These are phyloP conservation scores for Phoma sp. DNA, from an alignment of 2,329 filamentous ascomycete species.

Conservation along the genomic window DNA sequence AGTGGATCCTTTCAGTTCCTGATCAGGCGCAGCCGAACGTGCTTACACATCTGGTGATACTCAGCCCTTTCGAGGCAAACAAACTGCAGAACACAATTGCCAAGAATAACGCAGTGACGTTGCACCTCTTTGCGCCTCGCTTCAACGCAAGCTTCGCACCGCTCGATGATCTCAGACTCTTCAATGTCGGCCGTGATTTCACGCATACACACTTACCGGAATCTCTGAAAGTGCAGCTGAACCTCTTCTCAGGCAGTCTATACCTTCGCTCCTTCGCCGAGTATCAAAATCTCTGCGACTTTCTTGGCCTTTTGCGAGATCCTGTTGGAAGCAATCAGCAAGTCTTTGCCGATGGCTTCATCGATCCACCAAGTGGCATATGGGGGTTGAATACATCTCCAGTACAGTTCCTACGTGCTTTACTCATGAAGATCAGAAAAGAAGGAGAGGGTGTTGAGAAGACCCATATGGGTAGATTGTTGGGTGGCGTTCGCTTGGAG, in stretches of 20 bases:
- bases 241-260: slow-evolving; percentile 71
- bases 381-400: slow-evolving; percentile 49
- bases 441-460: slow-evolving; percentile 49
- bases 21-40: neutral
- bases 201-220: slow-evolving; percentile 18
- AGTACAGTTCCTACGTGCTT: slow-evolving; percentile 49
- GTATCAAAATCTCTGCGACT: slow-evolving; percentile 60
- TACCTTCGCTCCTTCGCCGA: slow-evolving; percentile 63
- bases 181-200: slow-evolving; percentile 40
- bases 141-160: slow-evolving; percentile 39
- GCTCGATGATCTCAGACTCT: slow-evolving; percentile 57
- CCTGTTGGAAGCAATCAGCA: slow-evolving; percentile 25
- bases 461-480: slow-evolving; percentile 53
- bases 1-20: slow-evolving; percentile 57
- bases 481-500: slow-evolving; percentile 47
- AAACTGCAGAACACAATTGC: slow-evolving; percentile 53
- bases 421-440: slow-evolving; percentile 40
- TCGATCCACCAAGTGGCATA: slow-evolving; percentile 33
- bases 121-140: slow-evolving; percentile 63
- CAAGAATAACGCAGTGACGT: slow-evolving; percentile 38
- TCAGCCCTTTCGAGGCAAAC: slow-evolving; percentile 68
- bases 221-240: slow-evolving; percentile 57
- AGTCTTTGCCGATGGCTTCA: slow-evolving; percentile 45
- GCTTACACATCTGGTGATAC: slow-evolving; percentile 53
- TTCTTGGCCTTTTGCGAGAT: slow-evolving; percentile 56